These are phyloP conservation scores for Leccinum truebloodii DNA, from an alignment of 768 basidiomycete genomes.

Conservation along the genomic window DNA sequence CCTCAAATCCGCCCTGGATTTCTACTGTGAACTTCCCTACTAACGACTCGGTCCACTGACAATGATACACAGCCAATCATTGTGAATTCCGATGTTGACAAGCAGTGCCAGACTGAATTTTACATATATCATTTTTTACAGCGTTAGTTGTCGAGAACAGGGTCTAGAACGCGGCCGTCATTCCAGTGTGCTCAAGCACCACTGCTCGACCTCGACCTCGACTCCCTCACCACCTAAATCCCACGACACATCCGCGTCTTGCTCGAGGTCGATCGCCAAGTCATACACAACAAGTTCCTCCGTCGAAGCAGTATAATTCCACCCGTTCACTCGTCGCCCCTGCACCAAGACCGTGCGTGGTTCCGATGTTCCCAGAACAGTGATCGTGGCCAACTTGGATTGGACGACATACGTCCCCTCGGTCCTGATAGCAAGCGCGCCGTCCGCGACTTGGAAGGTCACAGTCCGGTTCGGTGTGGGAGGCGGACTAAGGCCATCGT, in stretches of 20 bases:
- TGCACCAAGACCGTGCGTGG: slow-evolving; percentile 43
- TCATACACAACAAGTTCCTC: slow-evolving; percentile 43
- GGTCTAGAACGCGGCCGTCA: no score
- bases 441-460: slow-evolving; percentile 40
- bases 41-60: no score
- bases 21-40: no score
- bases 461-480: slow-evolving; percentile 52
- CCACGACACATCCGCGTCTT: neutral
- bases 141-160: no score
- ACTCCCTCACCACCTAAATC: neutral
- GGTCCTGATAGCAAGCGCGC: slow-evolving; percentile 38
- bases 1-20: no score
- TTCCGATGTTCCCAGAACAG: slow-evolving; percentile 51
- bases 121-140: no score
- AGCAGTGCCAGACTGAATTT: no score
- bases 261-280: slow-evolving; percentile 33
- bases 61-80: no score
- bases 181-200: no score
- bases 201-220: no score
- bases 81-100: no score
- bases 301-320: slow-evolving; percentile 40
- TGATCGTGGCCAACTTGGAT: slow-evolving; percentile 50
- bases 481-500: slow-evolving; percentile 57
- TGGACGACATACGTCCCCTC: slow-evolving; percentile 32
- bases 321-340: slow-evolving; percentile 34